Evolutionary conservation across 495 filamentous ascomycete species (phyloP).

Genomic region (Aspergillus nidulans): DNA sequence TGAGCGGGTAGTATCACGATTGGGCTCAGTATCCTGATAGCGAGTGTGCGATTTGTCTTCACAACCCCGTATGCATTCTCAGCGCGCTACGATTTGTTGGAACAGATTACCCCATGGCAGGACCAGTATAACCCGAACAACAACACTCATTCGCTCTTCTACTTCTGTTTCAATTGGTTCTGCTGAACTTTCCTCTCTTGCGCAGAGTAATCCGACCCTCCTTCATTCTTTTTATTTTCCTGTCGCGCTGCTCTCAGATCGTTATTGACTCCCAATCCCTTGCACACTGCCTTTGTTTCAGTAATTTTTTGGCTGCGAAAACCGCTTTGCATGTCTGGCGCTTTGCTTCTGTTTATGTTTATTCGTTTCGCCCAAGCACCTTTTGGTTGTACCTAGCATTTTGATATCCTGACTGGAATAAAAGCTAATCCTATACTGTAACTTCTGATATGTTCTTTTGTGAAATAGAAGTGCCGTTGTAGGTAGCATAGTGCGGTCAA

Average conservation of each 20-base stretch:
- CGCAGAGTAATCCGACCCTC: neutral
- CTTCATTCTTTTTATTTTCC: neutral
- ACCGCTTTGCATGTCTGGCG: neutral
- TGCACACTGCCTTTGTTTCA: neutral
- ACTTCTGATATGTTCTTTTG: too few species aligned
- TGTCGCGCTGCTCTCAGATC: neutral
- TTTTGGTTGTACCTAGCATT: neutral
- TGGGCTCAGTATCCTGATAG: conserved; percentile 5
- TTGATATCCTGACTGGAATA: conserved; percentile 7
- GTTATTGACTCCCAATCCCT: neutral
- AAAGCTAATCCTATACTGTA: conserved; percentile 8
- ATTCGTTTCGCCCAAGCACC: neutral
- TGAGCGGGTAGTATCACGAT: conserved; percentile 1
- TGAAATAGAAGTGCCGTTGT: too few species aligned
- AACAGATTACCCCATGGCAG: neutral
- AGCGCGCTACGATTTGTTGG: neutral
- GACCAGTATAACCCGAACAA: neutral
- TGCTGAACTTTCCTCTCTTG: neutral
- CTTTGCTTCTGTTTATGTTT: neutral
- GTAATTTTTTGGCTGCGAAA: neutral
- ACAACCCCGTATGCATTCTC: neutral
- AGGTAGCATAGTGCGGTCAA: too few species aligned
- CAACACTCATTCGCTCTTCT: neutral
- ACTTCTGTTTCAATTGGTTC: neutral
- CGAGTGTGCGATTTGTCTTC: neutral